phyloP scores from a whole-genome alignment of 2,329 filamentous ascomycete genomes.

The Pseudocercospora fijiensis region DNA sequence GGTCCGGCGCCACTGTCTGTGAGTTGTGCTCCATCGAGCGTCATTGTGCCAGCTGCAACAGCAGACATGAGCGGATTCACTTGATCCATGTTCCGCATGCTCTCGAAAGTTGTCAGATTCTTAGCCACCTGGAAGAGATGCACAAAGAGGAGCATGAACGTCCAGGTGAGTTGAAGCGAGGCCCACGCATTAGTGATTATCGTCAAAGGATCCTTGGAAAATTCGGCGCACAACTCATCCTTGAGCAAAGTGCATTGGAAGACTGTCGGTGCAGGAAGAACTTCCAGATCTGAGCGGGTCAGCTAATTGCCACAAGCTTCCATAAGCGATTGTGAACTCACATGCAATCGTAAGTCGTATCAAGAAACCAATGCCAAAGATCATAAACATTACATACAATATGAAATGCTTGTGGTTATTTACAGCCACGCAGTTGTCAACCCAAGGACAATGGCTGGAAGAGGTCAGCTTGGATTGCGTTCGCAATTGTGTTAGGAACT shows the following conservation, averaged over 20 bases:
- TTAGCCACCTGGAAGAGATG: slow-evolving; percentile 90
- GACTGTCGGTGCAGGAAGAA: slow-evolving; percentile 52
- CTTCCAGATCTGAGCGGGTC: slow-evolving; percentile 31
- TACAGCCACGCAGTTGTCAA: slow-evolving; percentile 90
- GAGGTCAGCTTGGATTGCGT: slow-evolving; percentile 6
- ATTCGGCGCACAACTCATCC: slow-evolving; percentile 69
- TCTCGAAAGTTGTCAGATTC: slow-evolving; percentile 94
- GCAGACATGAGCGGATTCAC: slow-evolving; percentile 66
- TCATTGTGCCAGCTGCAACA: slow-evolving; percentile 68
- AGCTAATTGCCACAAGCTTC: neutral
- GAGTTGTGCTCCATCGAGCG: slow-evolving; percentile 67
- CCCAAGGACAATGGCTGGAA: slow-evolving; percentile 91
- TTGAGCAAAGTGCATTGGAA: slow-evolving; percentile 71
- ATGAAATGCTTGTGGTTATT: slow-evolving; percentile 98
- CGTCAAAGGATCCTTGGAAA: slow-evolving; percentile 81
- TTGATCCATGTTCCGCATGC: slow-evolving; percentile 71
- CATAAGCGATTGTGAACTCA: slow-evolving; percentile 47
- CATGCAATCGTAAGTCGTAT: slow-evolving; percentile 72
- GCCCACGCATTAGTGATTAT: slow-evolving; percentile 78
- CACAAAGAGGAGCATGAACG: slow-evolving; percentile 93
- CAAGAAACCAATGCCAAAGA: slow-evolving; percentile 70
- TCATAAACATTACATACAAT: slow-evolving; percentile 77
- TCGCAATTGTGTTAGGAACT: slow-evolving; percentile 44
- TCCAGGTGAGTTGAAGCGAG: slow-evolving; percentile 84
- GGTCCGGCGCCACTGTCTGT: slow-evolving; percentile 65